A percentile compares a stretch with the other conserved stretches of the same genome.
Evolutionary conservation across 345 rosid species (phyloP).

Genomic region (Kernera saxatilis): DNA sequence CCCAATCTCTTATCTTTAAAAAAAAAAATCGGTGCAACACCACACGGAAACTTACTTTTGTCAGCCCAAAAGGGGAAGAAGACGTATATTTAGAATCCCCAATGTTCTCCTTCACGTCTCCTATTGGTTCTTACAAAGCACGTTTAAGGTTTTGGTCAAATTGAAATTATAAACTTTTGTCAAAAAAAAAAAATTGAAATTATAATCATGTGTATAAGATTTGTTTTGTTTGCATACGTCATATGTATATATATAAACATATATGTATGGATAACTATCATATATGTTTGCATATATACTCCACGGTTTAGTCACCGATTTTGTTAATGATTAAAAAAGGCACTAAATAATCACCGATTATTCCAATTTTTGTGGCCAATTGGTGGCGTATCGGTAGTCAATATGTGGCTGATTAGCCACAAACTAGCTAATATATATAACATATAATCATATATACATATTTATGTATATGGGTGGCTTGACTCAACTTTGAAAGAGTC

Average conservation of each 20-base stretch:
- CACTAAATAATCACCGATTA: too few relatives aligned
- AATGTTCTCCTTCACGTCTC: constrained; percentile 3
- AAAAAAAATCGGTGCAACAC: too few relatives aligned
- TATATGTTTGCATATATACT: too few relatives aligned
- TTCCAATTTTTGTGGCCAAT: too few relatives aligned
- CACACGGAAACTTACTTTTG: constrained; percentile 22
- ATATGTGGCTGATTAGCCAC: too few relatives aligned
- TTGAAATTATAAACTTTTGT: background rate
- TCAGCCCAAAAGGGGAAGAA: background rate
- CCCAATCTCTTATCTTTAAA: background rate
- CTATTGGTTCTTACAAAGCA: constrained; percentile 16
- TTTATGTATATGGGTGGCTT: background rate
- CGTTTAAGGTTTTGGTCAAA: constrained; percentile 21
- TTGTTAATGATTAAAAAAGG: too few relatives aligned
- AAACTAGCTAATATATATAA: too few relatives aligned
- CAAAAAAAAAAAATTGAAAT: constrained; percentile 1
- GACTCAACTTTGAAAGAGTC: background rate
- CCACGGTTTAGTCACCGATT: too few relatives aligned
- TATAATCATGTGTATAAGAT: background rate
- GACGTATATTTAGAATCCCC: background rate
- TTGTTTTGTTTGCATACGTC: background rate
- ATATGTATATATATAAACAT: background rate
- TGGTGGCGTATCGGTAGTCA: too few relatives aligned
- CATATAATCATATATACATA: too few relatives aligned
- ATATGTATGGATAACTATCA: too few relatives aligned